These are phyloP conservation scores for Kwoniella sp. DNA, from an alignment of 768 basidiomycete species.

Conservation along the genomic window DNA sequence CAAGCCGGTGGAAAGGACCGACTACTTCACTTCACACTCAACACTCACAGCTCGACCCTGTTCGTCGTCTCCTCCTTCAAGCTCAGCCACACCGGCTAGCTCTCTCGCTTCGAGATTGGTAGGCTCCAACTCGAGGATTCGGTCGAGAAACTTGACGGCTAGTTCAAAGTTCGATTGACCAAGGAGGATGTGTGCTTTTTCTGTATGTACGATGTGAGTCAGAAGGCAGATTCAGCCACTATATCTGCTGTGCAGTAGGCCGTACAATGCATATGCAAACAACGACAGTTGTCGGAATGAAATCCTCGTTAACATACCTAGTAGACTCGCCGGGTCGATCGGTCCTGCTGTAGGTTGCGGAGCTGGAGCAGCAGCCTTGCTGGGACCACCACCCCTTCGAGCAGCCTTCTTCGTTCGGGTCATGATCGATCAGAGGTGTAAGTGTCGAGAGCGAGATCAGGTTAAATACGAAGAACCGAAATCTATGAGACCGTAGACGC, in stretches of 20 bases:
- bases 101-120: conserved; percentile 72
- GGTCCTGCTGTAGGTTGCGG: conserved; percentile 4
- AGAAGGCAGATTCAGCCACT: no score
- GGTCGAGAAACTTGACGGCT: conserved; percentile 70
- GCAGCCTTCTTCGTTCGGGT: conserved; percentile 20
- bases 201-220: conserved; percentile 29
- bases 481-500: no score
- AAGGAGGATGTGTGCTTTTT: conserved; percentile 79
- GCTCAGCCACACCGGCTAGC: conserved; percentile 74
- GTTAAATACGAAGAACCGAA: no score
- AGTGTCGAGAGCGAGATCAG: no score
- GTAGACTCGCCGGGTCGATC: conserved; percentile 20
- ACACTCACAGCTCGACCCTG: conserved; percentile 68
- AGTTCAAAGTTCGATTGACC: conserved; percentile 83
- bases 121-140: conserved; percentile 69
- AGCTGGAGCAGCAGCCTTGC: neutral
- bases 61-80: conserved; percentile 78
- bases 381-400: neutral
- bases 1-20: no score
- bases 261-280: no score
- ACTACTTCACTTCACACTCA: no score
- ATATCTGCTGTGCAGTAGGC: neutral
- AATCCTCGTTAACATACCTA: no score
- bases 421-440: conserved; percentile 1
- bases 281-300: no score